Conservation (phyloP, 2,329 filamentous ascomycete genomes). For the Gnomoniopsis smithogilvyi region DNA sequence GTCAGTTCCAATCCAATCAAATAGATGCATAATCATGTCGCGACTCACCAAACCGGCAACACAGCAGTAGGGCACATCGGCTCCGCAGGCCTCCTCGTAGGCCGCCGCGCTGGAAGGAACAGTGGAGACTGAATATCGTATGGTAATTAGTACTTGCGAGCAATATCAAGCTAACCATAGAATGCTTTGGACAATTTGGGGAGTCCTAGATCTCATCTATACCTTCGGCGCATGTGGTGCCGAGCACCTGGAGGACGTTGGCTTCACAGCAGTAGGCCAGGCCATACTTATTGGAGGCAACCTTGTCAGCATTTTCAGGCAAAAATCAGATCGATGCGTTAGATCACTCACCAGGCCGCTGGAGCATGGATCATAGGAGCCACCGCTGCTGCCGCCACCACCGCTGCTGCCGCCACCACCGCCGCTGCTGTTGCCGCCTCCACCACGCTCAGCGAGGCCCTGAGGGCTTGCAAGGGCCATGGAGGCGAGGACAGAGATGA, state of each 20-base stretch:
- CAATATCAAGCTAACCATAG: background rate
- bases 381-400: background rate
- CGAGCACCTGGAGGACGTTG: background rate
- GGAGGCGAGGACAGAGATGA: conserved; percentile 13
- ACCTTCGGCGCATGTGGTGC: background rate
- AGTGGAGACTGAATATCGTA: background rate
- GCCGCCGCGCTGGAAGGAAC: background rate
- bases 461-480: conserved; percentile 12
- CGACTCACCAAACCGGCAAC: background rate
- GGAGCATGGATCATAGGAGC: conserved; percentile 2
- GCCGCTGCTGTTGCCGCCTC: background rate
- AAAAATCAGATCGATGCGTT: background rate
- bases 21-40: accelerated
- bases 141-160: no score
- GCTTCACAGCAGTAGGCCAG: background rate
- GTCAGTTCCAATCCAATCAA: background rate
- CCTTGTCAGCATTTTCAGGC: background rate
- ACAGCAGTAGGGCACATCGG: conserved; percentile 7
- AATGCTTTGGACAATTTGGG: background rate
- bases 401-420: background rate
- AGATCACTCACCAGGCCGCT: background rate
- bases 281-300: background rate
- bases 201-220: background rate
- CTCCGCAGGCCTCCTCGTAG: background rate
- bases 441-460: background rate